Base-by-base conservation (phyloP, 495 filamentous ascomycete genomes). In the Extremus antarcticus region DNA sequence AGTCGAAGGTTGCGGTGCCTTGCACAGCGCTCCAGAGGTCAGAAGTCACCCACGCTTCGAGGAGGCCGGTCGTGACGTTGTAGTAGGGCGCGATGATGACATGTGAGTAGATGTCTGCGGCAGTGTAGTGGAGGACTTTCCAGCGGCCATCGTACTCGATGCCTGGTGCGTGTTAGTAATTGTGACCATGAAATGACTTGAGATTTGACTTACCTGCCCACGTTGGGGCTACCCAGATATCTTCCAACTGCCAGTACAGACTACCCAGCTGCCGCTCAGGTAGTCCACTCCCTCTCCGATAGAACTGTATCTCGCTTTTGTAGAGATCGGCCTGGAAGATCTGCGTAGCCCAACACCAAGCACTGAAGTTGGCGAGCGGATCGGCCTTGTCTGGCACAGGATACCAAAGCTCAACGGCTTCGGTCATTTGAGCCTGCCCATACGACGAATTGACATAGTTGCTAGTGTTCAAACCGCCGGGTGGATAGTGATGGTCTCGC, bases 291-390 rank as follows among this genome's bases (percentile, higher is more conserved):
- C 81, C 82, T 20, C 78, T 73, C 3, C 82, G 80, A 61, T 86
- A 85, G 69, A 79, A 84, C 45, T 79, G 74, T 35, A 85, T 85
- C 63, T 86, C 58, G 23, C 69, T 74, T 43, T 74, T 78, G 67
- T 85, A 85, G 61, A 78, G 75, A 57, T 85, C 82, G 0, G 82
- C 80, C 58, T 86, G 82, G 69, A 85, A 86, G 19, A 84, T 68
- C 59, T 86, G 82, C 0, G 82, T 86, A 2, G 79, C 71, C 50
- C 80, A 76, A 54, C 78, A 81, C 83, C 84, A 87, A 16, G 82
- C 79, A 21, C 77, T 80, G 66, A 87, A 86, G 58, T 86, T 84
- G 17, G 76, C 79, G 1, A 79, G 47, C 0, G 74, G 54, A 56
- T 86, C 75, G 0, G 69, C 58, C 53, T 81, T 79, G 54, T 75